These are phyloP conservation scores for Dictyostelium firmibasis DNA, from an alignment of 78 protist species.

Conservation along the genomic window DNA sequence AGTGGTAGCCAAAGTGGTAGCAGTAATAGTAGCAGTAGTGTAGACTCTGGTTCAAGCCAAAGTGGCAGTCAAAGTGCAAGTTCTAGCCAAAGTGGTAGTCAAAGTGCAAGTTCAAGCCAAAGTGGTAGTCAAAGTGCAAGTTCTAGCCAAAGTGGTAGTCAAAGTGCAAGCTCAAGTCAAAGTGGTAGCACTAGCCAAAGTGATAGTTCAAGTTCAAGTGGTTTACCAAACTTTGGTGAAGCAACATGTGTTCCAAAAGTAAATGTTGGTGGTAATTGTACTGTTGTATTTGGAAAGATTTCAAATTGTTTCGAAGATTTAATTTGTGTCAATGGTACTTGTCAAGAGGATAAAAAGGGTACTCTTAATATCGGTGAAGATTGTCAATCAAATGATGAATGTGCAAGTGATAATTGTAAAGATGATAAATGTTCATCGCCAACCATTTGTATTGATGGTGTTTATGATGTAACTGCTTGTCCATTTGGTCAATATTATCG, in stretches of 20 bases:
- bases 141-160: neutral
- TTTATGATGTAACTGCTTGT: neutral
- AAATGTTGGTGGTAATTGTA: neutral
- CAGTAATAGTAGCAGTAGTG: neutral
- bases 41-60: neutral
- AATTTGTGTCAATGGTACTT: neutral
- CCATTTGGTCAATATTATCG: slow-evolving; percentile 1
- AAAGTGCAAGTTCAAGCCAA: neutral
- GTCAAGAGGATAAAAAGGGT: neutral
- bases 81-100: neutral
- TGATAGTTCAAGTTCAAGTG: neutral
- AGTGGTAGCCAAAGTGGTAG: neutral
- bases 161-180: neutral
- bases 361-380: too few relatives aligned
- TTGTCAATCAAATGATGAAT: neutral
- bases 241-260: neutral
- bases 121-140: neutral
- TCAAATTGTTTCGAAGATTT: slow-evolving; percentile 9
- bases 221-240: neutral
- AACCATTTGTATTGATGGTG: neutral
- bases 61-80: neutral
- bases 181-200: neutral
- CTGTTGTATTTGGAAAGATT: neutral
- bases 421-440: neutral
- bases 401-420: neutral